Evolutionary conservation across 2,329 filamentous ascomycete genomes (phyloP).

Genomic region (Parafenestella ontariensis): DNA sequence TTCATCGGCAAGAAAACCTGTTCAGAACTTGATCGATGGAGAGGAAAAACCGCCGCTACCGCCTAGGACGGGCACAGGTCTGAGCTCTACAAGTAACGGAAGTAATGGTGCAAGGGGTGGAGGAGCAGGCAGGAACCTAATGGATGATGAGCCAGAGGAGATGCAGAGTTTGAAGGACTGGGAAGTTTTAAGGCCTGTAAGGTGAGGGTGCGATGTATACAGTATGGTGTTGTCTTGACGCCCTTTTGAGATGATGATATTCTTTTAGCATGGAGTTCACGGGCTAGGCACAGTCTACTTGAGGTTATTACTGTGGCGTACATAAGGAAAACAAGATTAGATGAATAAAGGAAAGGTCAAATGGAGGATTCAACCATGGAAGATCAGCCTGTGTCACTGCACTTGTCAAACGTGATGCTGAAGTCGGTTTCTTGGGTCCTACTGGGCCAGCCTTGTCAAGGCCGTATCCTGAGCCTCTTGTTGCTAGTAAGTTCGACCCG

Average conservation of each 20-base stretch:
- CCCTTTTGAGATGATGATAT: neutral
- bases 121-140: conserved; percentile 33
- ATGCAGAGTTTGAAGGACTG: conserved; percentile 45
- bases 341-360: neutral
- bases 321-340: neutral
- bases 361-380: neutral
- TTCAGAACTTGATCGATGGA: conserved; percentile 29
- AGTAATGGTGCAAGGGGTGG: conserved; percentile 3
- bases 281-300: neutral
- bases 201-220: conserved; percentile 1
- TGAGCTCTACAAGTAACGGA: conserved; percentile 22
- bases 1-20: conserved; percentile 17
- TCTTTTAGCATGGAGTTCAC: neutral
- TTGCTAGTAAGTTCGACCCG: too few species aligned
- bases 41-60: conserved; percentile 40
- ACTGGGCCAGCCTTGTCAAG: too few species aligned
- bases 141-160: conserved; percentile 47
- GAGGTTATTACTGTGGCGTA: neutral
- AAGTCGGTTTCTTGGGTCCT: too few species aligned
- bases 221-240: neutral
- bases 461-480: too few species aligned
- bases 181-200: conserved; percentile 47
- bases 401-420: too few species aligned
- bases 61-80: conserved; percentile 40
- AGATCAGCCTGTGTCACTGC: neutral